Percentiles rank a stretch among this genome's conserved stretches.
Evolutionary conservation across 192 early-diverging fungal genomes (phyloP).

Genomic region (Backusella psychrophila): DNA sequence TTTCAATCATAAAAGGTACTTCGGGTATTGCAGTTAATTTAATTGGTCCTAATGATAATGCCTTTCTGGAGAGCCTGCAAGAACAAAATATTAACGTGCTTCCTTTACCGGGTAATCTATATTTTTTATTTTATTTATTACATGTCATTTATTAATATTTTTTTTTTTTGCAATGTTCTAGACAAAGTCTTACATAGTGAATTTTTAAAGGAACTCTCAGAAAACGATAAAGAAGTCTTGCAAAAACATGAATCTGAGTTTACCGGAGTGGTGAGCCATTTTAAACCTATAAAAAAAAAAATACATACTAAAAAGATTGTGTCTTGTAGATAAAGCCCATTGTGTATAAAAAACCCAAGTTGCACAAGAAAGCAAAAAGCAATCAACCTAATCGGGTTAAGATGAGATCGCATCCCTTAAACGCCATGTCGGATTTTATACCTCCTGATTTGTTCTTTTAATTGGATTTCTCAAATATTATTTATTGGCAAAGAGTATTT

Average conservation of each 20-base stretch:
- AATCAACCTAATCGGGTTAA: not conserved
- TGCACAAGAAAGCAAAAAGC: not conserved
- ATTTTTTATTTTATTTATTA: not conserved
- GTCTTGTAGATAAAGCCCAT: not conserved
- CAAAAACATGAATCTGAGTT: not conserved
- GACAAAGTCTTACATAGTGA: constrained; percentile 20
- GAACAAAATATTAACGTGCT: constrained; percentile 13
- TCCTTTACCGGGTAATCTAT: constrained; percentile 26
- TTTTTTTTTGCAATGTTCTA: not conserved
- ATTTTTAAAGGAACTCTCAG: constrained; percentile 26
- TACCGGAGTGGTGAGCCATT: not conserved
- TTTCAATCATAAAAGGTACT: constrained; percentile 15
- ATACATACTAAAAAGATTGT: not conserved
- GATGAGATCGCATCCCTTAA: not conserved
- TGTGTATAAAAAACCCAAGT: not conserved
- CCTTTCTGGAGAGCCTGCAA: constrained; percentile 11
- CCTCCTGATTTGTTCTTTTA: constrained; percentile 13
- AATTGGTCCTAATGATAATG: constrained; percentile 17
- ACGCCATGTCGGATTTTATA: not conserved
- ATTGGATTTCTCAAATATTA: not conserved
- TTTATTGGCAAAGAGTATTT: not conserved
- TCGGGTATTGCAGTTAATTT: constrained; percentile 38
- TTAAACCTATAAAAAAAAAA: not conserved
- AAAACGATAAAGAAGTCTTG: constrained; percentile 9
- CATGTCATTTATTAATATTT: not conserved